Conservation (phyloP, 2,329 filamentous ascomycete species). For the Scedosporium apiospermum region DNA sequence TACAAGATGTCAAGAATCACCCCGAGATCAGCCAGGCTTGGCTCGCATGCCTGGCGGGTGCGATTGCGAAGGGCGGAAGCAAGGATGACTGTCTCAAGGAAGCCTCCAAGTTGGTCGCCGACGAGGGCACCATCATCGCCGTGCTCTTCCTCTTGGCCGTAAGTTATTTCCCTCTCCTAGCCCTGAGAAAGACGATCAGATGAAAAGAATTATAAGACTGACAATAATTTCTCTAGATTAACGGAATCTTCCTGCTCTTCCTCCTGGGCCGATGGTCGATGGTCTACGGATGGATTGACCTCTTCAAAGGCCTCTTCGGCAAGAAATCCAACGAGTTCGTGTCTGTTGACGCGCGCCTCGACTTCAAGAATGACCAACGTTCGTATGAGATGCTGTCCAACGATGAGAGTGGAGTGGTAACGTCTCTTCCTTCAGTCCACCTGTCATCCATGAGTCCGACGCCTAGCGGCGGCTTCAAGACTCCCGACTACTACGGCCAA, state of each 20-base stretch:
- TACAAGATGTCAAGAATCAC: constrained; percentile 47
- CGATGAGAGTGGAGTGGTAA: constrained; percentile 45
- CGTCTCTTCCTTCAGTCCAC: constrained; percentile 31
- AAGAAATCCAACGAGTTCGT: constrained; percentile 70
- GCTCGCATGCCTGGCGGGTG: constrained; percentile 56
- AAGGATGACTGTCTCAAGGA: constrained; percentile 57
- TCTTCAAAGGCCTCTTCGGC: constrained; percentile 40
- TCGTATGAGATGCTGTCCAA: constrained; percentile 74
- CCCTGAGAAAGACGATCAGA: neutral
- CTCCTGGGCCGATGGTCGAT: constrained; percentile 80
- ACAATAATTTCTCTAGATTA: constrained; percentile 42
- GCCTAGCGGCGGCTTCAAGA: constrained; percentile 28
- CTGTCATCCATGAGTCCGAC: constrained; percentile 8
- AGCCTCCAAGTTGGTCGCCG: constrained; percentile 56
- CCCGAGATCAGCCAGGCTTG: constrained; percentile 49
- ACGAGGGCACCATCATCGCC: constrained; percentile 67
- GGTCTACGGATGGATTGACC: constrained; percentile 70
- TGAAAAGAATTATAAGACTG: neutral
- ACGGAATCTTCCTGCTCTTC: constrained; percentile 76
- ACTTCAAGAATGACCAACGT: constrained; percentile 52
- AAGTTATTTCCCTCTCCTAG: constrained; percentile 21
- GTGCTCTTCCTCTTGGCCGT: constrained; percentile 76
- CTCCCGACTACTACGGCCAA: constrained; percentile 46
- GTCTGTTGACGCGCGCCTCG: constrained; percentile 66
- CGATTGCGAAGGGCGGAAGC: constrained; percentile 38